Percentiles rank a stretch among this genome's conserved stretches.
These are phyloP conservation scores for Oryza longistaminata DNA, from an alignment of 176 grass and related monocot genomes.

Conservation along the genomic window DNA sequence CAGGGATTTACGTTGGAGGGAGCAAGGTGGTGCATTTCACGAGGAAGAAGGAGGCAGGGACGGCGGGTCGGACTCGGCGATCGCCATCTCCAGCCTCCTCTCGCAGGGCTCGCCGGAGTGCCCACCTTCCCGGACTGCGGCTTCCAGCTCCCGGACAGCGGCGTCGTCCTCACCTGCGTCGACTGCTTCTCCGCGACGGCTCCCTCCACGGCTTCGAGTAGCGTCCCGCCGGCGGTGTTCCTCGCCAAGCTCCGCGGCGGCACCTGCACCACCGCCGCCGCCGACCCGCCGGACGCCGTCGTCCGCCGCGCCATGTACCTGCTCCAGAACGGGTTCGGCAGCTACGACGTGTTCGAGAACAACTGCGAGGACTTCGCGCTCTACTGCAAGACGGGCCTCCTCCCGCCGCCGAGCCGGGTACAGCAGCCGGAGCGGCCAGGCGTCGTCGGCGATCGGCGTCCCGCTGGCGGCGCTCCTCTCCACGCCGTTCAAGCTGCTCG, in stretches of 20 bases:
- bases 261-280: constrained; percentile 65
- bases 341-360: constrained; percentile 81
- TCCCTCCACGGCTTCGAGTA: constrained; percentile 67
- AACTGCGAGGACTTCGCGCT: constrained; percentile 90
- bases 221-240: constrained; percentile 43
- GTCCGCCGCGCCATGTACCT: constrained; percentile 64
- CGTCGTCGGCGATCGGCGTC: constrained; percentile 54
- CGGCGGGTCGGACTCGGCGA: constrained; percentile 31
- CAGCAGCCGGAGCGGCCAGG: constrained; percentile 59
- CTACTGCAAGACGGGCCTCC: constrained; percentile 83
- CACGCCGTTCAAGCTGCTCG: constrained; percentile 59
- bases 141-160: constrained; percentile 55
- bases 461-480: constrained; percentile 55
- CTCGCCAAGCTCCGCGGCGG: constrained; percentile 70
- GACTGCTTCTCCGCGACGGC: constrained; percentile 82
- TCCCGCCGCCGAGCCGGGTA: constrained; percentile 30
- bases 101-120: constrained; percentile 27
- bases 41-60: constrained; percentile 46
- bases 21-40: constrained; percentile 90
- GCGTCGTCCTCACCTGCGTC: constrained; percentile 76
- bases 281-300: constrained; percentile 40
- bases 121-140: constrained; percentile 64
- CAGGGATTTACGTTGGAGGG: constrained; percentile 77
- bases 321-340: constrained; percentile 69
- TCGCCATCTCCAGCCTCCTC: constrained; percentile 41